phyloP scores from a whole-genome alignment of 1,284 basidiomycete species.

The Ganoderma sp. region DNA sequence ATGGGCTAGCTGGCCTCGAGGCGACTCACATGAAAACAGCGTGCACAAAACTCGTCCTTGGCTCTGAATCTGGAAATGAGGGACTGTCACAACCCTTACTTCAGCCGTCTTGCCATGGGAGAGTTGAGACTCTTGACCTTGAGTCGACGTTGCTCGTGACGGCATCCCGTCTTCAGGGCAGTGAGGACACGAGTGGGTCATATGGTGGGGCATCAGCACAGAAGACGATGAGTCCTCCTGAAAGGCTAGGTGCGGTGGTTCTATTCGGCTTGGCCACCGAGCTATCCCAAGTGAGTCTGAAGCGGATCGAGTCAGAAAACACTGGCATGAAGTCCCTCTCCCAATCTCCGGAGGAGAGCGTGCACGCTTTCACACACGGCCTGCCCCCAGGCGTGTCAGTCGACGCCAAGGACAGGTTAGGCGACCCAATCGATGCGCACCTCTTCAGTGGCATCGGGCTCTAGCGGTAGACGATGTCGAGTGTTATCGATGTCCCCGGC shows the following conservation, averaged over 20 bases:
- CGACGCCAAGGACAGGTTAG: neutral
- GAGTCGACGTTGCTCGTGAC: neutral
- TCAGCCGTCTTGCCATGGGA: neutral
- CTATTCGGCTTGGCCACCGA: neutral
- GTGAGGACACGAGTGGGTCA: neutral
- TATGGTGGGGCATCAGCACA: neutral
- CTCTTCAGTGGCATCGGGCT: no score
- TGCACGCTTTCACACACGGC: no score
- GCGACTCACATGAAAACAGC: neutral
- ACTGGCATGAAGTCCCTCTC: neutral
- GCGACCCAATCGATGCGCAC: neutral
- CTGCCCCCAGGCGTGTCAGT: neutral
- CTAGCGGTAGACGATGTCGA: neutral
- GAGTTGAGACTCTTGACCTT: neutral
- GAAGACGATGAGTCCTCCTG: neutral
- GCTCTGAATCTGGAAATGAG: neutral
- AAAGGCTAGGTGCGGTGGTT: neutral
- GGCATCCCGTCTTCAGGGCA: neutral
- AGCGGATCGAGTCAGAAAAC: neutral
- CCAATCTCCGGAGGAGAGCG: no score
- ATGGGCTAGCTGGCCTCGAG: neutral
- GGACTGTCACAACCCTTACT: neutral
- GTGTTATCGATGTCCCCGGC: neutral
- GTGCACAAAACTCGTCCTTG: neutral
- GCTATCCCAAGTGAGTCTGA: neutral